A percentile compares a stretch with the other conserved stretches of the same genome.
phyloP scores from a whole-genome alignment of 2,329 filamentous ascomycete genomes.

The Apiospora phragmitis region DNA sequence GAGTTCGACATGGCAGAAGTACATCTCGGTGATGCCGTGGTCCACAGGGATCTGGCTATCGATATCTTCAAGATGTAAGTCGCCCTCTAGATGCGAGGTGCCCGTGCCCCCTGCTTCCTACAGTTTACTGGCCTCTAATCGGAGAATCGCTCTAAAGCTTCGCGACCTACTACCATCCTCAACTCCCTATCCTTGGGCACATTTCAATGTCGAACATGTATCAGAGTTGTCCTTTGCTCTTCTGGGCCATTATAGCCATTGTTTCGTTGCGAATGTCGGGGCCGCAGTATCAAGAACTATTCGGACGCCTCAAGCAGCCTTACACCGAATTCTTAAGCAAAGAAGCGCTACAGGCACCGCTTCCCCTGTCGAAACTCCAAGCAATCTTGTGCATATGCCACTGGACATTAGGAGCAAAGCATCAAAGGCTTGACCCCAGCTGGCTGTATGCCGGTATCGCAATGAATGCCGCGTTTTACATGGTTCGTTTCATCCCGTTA shows the following conservation, averaged over 20 bases:
- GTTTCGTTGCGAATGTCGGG: conserved; percentile 22
- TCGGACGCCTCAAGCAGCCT: conserved; percentile 23
- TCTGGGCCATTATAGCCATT: conserved; percentile 30
- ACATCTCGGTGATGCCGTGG: conserved; percentile 19
- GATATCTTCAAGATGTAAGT: conserved; percentile 28
- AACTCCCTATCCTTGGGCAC: conserved; percentile 29
- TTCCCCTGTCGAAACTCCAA: conserved; percentile 29
- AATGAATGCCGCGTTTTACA: conserved; percentile 29
- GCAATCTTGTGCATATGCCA: conserved; percentile 29
- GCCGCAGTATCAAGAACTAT: conserved; percentile 21
- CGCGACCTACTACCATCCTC: conserved; percentile 25
- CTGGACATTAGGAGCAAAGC: conserved; percentile 28
- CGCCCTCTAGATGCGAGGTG: not conserved
- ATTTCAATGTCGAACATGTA: conserved; percentile 27
- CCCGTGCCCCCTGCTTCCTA: not conserved
- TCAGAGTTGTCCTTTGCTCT: conserved; percentile 28
- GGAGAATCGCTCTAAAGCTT: conserved; percentile 20
- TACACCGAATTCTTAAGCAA: conserved; percentile 23
- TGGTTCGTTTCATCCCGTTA: conserved; percentile 18
- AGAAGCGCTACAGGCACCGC: conserved; percentile 25
- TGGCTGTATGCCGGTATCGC: conserved; percentile 34
- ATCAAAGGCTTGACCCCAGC: conserved; percentile 29
- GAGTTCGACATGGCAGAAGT: conserved; percentile 23
- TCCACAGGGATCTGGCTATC: conserved; percentile 21
- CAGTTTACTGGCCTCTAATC: not conserved